Evolutionary conservation across 2,329 filamentous ascomycete species (phyloP).

Genomic region (Botrytis pseudocinerea): DNA sequence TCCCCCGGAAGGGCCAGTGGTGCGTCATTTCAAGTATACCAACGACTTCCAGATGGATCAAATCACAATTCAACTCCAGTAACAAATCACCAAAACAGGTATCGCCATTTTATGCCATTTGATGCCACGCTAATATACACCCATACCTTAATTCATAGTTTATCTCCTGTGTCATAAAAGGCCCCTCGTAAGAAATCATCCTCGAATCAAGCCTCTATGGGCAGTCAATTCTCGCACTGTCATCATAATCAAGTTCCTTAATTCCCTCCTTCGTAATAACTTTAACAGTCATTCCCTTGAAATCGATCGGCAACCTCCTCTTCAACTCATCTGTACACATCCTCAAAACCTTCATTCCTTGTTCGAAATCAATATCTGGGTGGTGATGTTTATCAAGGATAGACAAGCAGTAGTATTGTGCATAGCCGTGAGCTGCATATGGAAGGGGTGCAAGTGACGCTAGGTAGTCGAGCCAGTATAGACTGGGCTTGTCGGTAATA

Average conservation of each 20-base stretch:
- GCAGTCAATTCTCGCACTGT: constrained; percentile 48
- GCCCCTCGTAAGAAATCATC: constrained; percentile 5
- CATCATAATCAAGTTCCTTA: constrained; percentile 79
- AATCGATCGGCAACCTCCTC: constrained; percentile 94
- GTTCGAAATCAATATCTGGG: constrained; percentile 83
- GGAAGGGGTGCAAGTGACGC: constrained; percentile 84
- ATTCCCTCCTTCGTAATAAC: constrained; percentile 94
- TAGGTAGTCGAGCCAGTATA: constrained; percentile 98
- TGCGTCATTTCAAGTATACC: neutral
- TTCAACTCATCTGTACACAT: constrained; percentile 98
- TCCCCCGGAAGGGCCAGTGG: neutral
- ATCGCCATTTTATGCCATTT: constrained; percentile 26
- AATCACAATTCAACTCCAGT: neutral
- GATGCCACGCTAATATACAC: constrained; percentile 40
- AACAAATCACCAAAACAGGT: constrained; percentile 2
- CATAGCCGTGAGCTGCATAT: constrained; percentile 97
- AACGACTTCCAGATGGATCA: neutral
- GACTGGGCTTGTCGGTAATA: constrained; percentile 83
- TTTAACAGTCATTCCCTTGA: constrained; percentile 96
- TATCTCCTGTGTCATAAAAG: constrained; percentile 21
- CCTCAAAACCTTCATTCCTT: constrained; percentile 87
- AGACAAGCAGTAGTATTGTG: constrained; percentile 97
- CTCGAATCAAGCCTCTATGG: constrained; percentile 28
- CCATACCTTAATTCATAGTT: constrained; percentile 26
- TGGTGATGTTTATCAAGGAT: constrained; percentile 99